These are phyloP conservation scores for Ramularia endophylla DNA, from an alignment of 2,329 filamentous ascomycete species.

Conservation along the genomic window DNA sequence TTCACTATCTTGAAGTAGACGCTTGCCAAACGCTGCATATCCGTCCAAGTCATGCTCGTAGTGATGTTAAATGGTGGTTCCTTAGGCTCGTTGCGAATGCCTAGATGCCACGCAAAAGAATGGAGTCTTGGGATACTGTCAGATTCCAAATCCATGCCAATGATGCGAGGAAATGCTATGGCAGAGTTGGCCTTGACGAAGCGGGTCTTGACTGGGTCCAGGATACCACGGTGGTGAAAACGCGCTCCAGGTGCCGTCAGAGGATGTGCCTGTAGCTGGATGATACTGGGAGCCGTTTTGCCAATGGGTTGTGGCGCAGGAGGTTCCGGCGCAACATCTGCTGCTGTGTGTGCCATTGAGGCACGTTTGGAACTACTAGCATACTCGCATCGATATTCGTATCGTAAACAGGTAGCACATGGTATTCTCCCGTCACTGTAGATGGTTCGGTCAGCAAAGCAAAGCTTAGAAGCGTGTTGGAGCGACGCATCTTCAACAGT, in stretches of 20 bases:
- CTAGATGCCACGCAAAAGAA: slow-evolving; percentile 51
- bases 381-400: slow-evolving; percentile 33
- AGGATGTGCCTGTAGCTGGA: slow-evolving; percentile 29
- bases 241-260: slow-evolving; percentile 30
- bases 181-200: slow-evolving; percentile 37
- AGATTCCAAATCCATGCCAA: slow-evolving; percentile 50
- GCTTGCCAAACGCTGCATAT: slow-evolving; percentile 25
- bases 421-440: slow-evolving; percentile 27
- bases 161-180: slow-evolving; percentile 49
- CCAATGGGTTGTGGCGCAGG: slow-evolving; percentile 18
- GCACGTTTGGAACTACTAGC: slow-evolving; percentile 24
- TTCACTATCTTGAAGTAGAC: slow-evolving; percentile 51
- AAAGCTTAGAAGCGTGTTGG: not conserved
- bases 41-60: slow-evolving; percentile 24
- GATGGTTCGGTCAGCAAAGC: too few relatives aligned
- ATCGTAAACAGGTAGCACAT: slow-evolving; percentile 31
- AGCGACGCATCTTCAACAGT: not conserved
- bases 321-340: slow-evolving; percentile 21
- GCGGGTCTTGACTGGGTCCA: slow-evolving; percentile 31
- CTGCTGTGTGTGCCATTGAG: slow-evolving; percentile 21
- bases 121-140: slow-evolving; percentile 49
- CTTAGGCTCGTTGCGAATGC: slow-evolving; percentile 23
- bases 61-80: slow-evolving; percentile 24
- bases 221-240: slow-evolving; percentile 32
- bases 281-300: slow-evolving; percentile 24